A percentile compares a stretch with the other conserved stretches of the same genome.
These are phyloP conservation scores for Brassica rapa DNA, from an alignment of 345 rosid species.

Conservation along the genomic window DNA sequence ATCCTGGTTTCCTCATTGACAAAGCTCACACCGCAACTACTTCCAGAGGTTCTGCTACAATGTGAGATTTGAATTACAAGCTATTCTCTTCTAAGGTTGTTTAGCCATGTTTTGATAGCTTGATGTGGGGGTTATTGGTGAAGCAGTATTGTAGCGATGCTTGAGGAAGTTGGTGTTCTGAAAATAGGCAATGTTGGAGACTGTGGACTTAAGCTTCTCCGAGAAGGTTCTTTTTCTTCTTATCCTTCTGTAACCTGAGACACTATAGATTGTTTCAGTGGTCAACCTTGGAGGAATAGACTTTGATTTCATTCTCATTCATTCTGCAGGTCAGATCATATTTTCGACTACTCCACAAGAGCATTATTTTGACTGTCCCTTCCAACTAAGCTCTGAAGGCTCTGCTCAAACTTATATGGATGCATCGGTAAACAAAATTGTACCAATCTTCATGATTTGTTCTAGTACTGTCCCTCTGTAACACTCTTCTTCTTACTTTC, in stretches of 20 bases:
- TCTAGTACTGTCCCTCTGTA: neutral
- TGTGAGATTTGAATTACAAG: neutral
- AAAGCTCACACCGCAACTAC: conserved; percentile 78
- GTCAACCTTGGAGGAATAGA: neutral
- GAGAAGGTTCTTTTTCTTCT: neutral
- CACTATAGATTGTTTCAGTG: neutral
- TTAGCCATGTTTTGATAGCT: neutral
- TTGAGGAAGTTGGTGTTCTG: neutral
- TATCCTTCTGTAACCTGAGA: neutral
- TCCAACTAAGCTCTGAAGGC: conserved; percentile 78
- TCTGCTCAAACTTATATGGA: conserved; percentile 81
- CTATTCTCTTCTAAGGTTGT: neutral
- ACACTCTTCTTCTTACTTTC: neutral
- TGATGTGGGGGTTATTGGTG: neutral
- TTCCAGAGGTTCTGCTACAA: neutral
- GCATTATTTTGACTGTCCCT: conserved; percentile 89
- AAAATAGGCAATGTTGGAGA: neutral
- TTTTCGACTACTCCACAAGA: conserved; percentile 83
- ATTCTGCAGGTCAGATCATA: conserved; percentile 56
- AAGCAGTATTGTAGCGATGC: neutral
- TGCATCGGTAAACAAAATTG: conserved; percentile 54
- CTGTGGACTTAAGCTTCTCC: neutral
- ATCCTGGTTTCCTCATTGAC: conserved; percentile 73
- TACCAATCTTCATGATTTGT: neutral
- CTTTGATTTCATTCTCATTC: conserved; percentile 1